These are phyloP conservation scores for Colletotrichum tabaci DNA, from an alignment of 2,329 filamentous ascomycete species.

Conservation along the genomic window DNA sequence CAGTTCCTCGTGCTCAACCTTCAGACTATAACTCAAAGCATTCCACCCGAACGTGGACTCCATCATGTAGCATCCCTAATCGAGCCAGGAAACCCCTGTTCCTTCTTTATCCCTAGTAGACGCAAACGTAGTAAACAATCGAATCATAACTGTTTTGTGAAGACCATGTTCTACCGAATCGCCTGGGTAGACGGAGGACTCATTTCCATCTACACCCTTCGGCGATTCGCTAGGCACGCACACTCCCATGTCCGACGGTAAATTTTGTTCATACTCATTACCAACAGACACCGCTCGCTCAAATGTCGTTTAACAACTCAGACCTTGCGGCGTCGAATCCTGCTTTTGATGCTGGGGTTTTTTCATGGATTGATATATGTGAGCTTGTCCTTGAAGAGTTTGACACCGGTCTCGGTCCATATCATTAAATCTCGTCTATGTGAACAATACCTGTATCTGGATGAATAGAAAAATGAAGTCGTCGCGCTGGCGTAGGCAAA, in stretches of 20 bases:
- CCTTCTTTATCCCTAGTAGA: background rate
- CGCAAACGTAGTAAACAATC: background rate
- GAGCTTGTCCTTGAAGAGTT: too few species aligned
- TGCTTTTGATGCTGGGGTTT: background rate
- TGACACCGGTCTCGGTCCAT: too few species aligned
- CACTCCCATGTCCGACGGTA: background rate
- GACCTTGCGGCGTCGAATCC: background rate
- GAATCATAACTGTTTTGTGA: background rate
- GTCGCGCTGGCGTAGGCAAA: too few species aligned
- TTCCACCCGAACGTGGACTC: background rate
- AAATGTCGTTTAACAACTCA: background rate
- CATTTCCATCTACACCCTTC: background rate
- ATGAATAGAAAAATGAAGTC: too few species aligned
- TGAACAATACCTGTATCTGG: too few species aligned
- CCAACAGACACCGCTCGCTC: background rate
- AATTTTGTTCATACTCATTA: background rate
- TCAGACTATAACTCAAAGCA: background rate
- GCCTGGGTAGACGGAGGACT: background rate
- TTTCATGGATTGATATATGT: too few species aligned
- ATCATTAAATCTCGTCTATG: too few species aligned
- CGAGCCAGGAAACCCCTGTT: background rate
- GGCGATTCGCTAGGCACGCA: background rate
- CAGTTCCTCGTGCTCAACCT: background rate
- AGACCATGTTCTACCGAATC: background rate
- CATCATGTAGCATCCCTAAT: background rate